Evolutionary conservation across 495 filamentous ascomycete genomes (phyloP).

Genomic region (Penicillium steckii): DNA sequence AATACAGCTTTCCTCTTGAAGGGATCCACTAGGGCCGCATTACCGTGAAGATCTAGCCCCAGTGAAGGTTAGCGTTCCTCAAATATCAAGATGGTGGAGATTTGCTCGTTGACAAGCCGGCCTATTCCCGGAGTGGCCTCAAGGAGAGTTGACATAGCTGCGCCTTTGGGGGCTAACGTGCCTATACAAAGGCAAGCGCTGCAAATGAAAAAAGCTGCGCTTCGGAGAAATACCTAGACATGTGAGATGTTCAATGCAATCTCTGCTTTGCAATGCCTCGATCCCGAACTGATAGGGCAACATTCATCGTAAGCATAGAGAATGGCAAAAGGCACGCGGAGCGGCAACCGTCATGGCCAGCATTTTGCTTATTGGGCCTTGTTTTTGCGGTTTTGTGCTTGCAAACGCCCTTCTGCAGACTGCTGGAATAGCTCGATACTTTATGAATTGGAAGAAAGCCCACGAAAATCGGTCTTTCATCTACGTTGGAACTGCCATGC

Average conservation of each 20-base stretch:
- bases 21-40: neutral
- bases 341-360: neutral
- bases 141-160: neutral
- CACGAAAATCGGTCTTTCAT: no score
- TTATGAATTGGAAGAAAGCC: no score
- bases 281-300: neutral
- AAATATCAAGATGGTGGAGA: neutral
- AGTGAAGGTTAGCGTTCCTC: neutral
- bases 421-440: no score
- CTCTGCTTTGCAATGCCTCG: neutral
- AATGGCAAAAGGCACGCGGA: neutral
- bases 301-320: neutral
- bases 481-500: no score
- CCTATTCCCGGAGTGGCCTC: neutral
- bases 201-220: no score
- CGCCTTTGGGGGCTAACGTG: no score
- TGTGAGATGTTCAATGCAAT: no score
- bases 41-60: neutral
- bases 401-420: no score
- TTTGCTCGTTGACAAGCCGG: neutral
- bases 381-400: neutral
- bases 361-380: neutral
- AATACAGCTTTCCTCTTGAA: neutral
- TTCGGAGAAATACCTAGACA: no score
- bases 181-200: no score